Base-by-base conservation (phyloP, 768 basidiomycete species). In the Amanita jacksonii region DNA sequence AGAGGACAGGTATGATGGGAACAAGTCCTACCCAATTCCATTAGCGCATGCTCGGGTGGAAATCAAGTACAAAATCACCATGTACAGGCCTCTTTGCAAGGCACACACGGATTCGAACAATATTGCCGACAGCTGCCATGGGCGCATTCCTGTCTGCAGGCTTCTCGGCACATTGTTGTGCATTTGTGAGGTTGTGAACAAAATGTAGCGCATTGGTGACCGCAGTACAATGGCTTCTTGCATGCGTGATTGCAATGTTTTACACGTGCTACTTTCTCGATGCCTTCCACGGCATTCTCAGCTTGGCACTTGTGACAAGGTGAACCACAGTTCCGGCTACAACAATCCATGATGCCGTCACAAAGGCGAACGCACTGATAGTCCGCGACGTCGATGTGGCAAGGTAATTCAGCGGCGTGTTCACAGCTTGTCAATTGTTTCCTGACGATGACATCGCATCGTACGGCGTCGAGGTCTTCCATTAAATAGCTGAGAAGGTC, bases 11-110 rank as follows among this genome's bases (percentile, higher is more conserved):
- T 45, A 22, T 66, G 49, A 51, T 84, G 82, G 8, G 64, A 50
- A 51, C 82, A 85, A 2, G 33, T 52, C 79, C 76, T 76, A 36
- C 59, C 27, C 3, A 19, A 13, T 8, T 12, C 45, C 28, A n/a
- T 28, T 22, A 42, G 16, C 34, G 23, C 15, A 27, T 18, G 20
- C 22, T 7, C 32, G 13, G 36, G 22, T 20, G 22, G 15, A 20
- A 47, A 16, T 9, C 20, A 23, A 18, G 27, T 19, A 3, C 16
- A 41, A 4, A 35, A 35, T 45, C 43, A 61, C 77, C 83, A 84
- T 3, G 63, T 64, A 49, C 83, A 85, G 3, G 67, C 60, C 51
- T 79, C 72, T 51, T 74, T 68, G 54, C 83, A 85, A 2, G 80
- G 78, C 1, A 74, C 66, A 50, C 81, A 83, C 1, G 73, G 70